Percentiles rank a stretch among this genome's conserved stretches.
These are phyloP conservation scores for Trichosanthes truncata DNA, from an alignment of 306 rosid species.

Conservation along the genomic window DNA sequence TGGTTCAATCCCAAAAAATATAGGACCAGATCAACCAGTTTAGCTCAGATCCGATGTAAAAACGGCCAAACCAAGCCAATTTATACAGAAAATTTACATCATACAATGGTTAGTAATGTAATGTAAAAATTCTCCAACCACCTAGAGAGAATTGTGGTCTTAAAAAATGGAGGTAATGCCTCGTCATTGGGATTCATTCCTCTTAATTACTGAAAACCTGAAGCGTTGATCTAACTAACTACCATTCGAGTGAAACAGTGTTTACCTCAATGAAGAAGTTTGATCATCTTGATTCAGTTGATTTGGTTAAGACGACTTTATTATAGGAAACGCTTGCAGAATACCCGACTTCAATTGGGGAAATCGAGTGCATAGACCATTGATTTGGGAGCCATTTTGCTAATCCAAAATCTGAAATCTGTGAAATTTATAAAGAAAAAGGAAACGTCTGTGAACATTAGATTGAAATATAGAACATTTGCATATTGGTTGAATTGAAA, in stretches of 20 bases:
- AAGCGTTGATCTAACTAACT: not conserved
- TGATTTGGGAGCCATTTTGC: slow-evolving; percentile 93
- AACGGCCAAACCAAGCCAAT: not conserved
- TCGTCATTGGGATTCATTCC: not conserved
- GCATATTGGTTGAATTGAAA: not conserved
- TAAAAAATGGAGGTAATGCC: not conserved
- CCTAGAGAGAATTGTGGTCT: not conserved
- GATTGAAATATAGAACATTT: not conserved
- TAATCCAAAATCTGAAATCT: slow-evolving; percentile 88
- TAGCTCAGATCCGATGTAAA: not conserved
- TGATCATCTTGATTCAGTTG: not conserved
- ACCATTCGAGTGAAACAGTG: not conserved
- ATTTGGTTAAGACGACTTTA: not conserved
- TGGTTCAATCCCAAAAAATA: not conserved
- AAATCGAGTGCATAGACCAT: slow-evolving; percentile 88
- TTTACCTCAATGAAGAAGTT: not conserved
- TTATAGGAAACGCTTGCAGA: not conserved
- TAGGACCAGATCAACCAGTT: not conserved
- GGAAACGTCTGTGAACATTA: not conserved
- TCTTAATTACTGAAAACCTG: not conserved
- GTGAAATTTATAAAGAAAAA: not conserved
- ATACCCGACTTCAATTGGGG: slow-evolving; percentile 78
- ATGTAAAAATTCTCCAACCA: not conserved
- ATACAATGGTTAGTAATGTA: not conserved
- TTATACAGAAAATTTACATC: not conserved